Percentiles rank a stretch among this genome's conserved stretches.
phyloP scores from a whole-genome alignment of 495 filamentous ascomycete species.

The Penicillium daleae region DNA sequence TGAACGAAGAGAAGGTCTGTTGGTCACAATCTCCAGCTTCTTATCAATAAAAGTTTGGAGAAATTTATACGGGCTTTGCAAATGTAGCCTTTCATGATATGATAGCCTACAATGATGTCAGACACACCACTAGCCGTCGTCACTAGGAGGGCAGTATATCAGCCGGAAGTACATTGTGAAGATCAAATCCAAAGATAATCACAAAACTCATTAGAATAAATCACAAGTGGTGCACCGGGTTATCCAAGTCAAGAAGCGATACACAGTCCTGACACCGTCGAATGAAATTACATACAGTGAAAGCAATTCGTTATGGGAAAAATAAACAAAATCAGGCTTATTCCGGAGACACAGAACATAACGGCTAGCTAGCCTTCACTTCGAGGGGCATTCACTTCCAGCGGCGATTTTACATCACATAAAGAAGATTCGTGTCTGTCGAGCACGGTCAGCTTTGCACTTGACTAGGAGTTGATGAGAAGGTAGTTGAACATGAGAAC shows the following conservation, averaged over 20 bases:
- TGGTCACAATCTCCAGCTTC: background rate
- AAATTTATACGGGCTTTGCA: background rate
- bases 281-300: conserved; percentile 30
- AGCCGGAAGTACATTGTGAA: conserved; percentile 4
- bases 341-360: background rate
- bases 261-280: conserved; percentile 19
- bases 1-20: background rate
- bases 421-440: conserved; percentile 65
- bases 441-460: conserved; percentile 5
- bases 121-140: conserved; percentile 8
- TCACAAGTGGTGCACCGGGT: conserved; percentile 21
- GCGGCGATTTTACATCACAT: conserved; percentile 59
- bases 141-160: background rate
- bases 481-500: conserved; percentile 22
- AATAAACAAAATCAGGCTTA: conserved; percentile 13
- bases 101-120: conserved; percentile 25
- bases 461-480: conserved; percentile 8
- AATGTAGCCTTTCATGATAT: background rate
- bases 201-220: conserved; percentile 20
- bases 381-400: conserved; percentile 7
- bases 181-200: conserved; percentile 11
- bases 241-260: conserved; percentile 18
- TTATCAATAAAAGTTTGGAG: background rate
- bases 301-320: conserved; percentile 18
- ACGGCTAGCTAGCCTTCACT: background rate